These are phyloP conservation scores for Thielaviopsis punctulata DNA, from an alignment of 2,329 filamentous ascomycete genomes.

Conservation along the genomic window DNA sequence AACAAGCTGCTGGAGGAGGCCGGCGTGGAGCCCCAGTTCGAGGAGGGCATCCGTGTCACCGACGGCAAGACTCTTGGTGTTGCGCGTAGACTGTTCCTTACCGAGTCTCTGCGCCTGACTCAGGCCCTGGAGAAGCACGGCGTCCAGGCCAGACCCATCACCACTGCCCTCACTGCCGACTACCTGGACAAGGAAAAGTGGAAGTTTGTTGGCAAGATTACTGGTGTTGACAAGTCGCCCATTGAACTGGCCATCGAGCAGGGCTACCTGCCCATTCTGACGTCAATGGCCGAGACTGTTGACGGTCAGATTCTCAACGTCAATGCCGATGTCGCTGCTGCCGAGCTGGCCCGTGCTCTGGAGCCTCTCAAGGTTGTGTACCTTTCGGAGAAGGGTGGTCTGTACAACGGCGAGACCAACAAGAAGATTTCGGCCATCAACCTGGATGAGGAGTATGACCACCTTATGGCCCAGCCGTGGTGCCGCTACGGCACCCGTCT, in stretches of 20 bases:
- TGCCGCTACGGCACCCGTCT: conserved; percentile 85
- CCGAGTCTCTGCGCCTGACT: conserved; percentile 87
- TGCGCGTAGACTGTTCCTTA: conserved; percentile 79
- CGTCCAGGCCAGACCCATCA: conserved; percentile 75
- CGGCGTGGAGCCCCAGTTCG: conserved; percentile 85
- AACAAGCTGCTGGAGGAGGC: conserved; percentile 81
- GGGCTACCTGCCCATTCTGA: conserved; percentile 82
- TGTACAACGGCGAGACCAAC: conserved; percentile 84
- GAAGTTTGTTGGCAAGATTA: conserved; percentile 90
- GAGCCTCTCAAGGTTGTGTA: conserved; percentile 97
- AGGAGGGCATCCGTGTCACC: conserved; percentile 89
- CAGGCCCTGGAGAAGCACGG: conserved; percentile 81
- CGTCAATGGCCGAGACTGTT: conserved; percentile 85
- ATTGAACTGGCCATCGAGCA: conserved; percentile 85
- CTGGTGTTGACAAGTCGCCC: conserved; percentile 71
- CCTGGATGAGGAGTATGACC: conserved; percentile 86
- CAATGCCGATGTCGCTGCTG: conserved; percentile 91
- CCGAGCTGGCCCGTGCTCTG: conserved; percentile 73
- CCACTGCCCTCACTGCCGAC: conserved; percentile 79
- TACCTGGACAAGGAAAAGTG: conserved; percentile 96
- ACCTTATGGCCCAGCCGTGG: conserved; percentile 87
- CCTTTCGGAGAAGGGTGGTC: conserved; percentile 90
- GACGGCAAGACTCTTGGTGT: conserved; percentile 88
- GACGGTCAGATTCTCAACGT: conserved; percentile 92
- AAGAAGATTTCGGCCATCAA: conserved; percentile 97